Evolutionary conservation across 352 stramenopile genomes (phyloP).

Genomic region (Phytophthora citricola): DNA sequence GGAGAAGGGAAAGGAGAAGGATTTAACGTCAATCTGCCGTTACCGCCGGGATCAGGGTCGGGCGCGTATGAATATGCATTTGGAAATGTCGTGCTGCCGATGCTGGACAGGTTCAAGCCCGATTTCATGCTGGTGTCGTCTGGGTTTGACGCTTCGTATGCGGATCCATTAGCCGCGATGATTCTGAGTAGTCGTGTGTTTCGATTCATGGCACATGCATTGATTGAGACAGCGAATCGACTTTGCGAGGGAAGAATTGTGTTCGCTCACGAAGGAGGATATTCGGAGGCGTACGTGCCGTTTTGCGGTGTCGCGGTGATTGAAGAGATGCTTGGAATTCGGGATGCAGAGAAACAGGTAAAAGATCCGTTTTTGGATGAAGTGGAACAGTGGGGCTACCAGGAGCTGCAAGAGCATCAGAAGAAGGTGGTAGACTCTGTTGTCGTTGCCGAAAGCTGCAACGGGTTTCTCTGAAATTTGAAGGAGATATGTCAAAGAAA

Average conservation of each 20-base stretch:
- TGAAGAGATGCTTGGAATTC: constrained; percentile 67
- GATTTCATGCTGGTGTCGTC: constrained; percentile 84
- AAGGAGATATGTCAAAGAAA: no score
- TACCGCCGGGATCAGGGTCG: constrained; percentile 77
- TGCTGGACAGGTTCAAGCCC: constrained; percentile 71
- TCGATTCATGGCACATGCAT: constrained; percentile 62
- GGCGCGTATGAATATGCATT: constrained; percentile 83
- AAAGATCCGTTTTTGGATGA: constrained; percentile 67
- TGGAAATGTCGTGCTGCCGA: constrained; percentile 66
- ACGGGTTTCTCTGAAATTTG: no score
- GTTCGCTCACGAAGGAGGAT: constrained; percentile 84
- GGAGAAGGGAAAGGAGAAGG: constrained; percentile 46
- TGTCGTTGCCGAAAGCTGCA: background rate
- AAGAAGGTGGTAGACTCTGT: constrained; percentile 55
- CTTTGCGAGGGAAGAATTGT: constrained; percentile 67
- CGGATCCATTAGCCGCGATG: constrained; percentile 85
- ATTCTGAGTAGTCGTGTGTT: constrained; percentile 84
- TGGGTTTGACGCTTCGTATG: constrained; percentile 82
- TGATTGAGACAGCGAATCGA: constrained; percentile 52
- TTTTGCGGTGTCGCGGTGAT: constrained; percentile 89
- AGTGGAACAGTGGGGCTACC: constrained; percentile 76
- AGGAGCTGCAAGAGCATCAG: constrained; percentile 80
- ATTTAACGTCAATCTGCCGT: constrained; percentile 86
- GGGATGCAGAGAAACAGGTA: constrained; percentile 51
- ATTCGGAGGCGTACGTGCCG: constrained; percentile 91